These are phyloP conservation scores for Xanthoconium purpureum DNA, from an alignment of 768 basidiomycete genomes.

Conservation along the genomic window DNA sequence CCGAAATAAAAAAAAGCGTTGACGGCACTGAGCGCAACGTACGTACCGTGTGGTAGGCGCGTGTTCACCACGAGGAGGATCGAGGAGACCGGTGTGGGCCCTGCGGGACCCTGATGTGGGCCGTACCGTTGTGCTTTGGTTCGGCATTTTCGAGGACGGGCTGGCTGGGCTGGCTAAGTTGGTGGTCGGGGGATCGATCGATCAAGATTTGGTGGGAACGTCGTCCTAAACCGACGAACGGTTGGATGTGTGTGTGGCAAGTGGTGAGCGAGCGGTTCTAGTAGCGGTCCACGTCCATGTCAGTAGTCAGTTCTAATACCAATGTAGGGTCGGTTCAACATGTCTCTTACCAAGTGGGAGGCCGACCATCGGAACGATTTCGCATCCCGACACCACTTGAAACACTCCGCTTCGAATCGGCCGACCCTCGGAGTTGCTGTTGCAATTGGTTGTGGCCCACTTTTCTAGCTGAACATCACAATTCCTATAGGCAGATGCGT, in stretches of 20 bases:
- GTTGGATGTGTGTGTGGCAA: background rate
- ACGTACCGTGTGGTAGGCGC: constrained; percentile 9
- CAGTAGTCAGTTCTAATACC: background rate
- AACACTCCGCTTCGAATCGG: constrained; percentile 11
- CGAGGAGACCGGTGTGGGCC: background rate
- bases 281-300: background rate
- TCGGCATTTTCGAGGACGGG: background rate
- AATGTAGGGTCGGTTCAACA: background rate
- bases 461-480: background rate
- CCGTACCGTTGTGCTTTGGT: background rate
- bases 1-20: constrained; percentile 19
- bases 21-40: constrained; percentile 8
- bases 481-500: background rate
- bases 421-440: background rate
- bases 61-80: constrained; percentile 21
- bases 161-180: no score
- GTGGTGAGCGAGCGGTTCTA: background rate
- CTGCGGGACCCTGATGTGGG: background rate
- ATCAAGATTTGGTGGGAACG: background rate
- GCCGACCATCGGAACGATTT: constrained; percentile 4
- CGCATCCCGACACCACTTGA: constrained; percentile 13
- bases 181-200: background rate
- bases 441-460: no score
- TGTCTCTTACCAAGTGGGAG: background rate
- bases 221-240: no score